Conservation (phyloP, 208 protist genomes). For the Phytomonas sp. region DNA sequence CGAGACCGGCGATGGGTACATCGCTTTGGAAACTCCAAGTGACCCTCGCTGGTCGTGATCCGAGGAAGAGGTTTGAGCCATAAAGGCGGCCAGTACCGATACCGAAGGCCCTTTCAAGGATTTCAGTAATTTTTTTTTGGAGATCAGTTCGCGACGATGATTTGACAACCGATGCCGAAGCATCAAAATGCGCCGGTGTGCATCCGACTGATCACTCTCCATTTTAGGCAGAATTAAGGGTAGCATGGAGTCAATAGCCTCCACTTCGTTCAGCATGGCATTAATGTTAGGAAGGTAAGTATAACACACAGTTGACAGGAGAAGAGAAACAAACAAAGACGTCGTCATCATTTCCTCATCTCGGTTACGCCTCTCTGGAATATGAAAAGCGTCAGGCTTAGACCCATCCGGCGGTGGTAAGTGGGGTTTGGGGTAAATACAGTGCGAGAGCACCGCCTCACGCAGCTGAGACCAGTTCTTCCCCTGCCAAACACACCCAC, state of each 20-base stretch:
- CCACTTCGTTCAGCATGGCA: slow-evolving; percentile 41
- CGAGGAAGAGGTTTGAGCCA: slow-evolving; percentile 4
- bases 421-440: too few species aligned
- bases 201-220: slow-evolving; percentile 60
- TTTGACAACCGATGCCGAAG: slow-evolving; percentile 41
- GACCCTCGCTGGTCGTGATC: neutral
- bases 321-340: slow-evolving; percentile 20
- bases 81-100: slow-evolving; percentile 26
- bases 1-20: neutral
- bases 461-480: slow-evolving; percentile 32
- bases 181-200: slow-evolving; percentile 45
- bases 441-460: slow-evolving; percentile 19
- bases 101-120: slow-evolving; percentile 22
- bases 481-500: slow-evolving; percentile 15
- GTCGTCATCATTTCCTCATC: slow-evolving; percentile 15
- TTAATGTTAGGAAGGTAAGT: slow-evolving; percentile 43
- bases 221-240: slow-evolving; percentile 29
- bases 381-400: neutral
- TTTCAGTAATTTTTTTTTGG: slow-evolving; percentile 43
- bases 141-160: slow-evolving; percentile 34
- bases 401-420: neutral
- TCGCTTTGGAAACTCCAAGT: neutral
- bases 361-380: neutral
- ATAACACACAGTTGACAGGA: slow-evolving; percentile 30
- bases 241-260: slow-evolving; percentile 59